phyloP scores from a whole-genome alignment of 2,329 filamentous ascomycete species.

The Dothistroma septosporum region DNA sequence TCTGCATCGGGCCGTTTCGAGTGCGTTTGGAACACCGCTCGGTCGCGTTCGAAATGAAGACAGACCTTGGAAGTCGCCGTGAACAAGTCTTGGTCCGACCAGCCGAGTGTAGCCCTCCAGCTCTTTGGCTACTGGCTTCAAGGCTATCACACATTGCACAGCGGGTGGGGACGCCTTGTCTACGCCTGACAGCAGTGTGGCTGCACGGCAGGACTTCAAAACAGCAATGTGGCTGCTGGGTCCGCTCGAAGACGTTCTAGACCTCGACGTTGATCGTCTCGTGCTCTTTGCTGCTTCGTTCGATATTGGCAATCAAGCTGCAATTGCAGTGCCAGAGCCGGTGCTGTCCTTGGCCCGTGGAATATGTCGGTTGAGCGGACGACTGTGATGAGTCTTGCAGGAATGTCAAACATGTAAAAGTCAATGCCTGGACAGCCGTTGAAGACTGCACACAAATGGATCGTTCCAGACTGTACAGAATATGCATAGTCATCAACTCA shows the following conservation, averaged over 20 bases:
- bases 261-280: neutral
- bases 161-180: neutral
- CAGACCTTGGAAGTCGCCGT: neutral
- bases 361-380: neutral
- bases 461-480: neutral
- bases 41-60: neutral
- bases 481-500: neutral
- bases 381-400: neutral
- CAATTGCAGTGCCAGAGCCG: neutral
- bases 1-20: neutral
- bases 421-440: neutral
- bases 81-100: neutral
- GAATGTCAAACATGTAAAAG: neutral
- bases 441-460: neutral
- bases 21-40: neutral
- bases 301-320: neutral
- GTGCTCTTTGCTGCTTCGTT: neutral
- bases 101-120: neutral
- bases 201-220: neutral
- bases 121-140: neutral
- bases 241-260: neutral
- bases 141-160: neutral
- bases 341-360: neutral
- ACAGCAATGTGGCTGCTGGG: neutral
- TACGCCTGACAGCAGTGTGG: neutral